Evolutionary conservation across 345 rosid genomes (phyloP).

Genomic region (Gossypium herbaceum): DNA sequence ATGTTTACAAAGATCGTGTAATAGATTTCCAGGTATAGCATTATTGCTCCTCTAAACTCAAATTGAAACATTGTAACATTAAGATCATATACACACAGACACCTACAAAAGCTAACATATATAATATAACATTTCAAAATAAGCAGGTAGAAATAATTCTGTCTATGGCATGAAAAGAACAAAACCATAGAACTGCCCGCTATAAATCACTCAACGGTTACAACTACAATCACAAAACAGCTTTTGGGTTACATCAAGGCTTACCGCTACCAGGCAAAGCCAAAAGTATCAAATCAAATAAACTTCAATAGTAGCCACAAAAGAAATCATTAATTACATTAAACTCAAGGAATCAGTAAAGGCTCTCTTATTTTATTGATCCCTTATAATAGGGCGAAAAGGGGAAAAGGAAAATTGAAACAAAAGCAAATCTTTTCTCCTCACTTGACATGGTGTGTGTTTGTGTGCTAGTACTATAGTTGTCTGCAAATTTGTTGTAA

Average conservation of each 20-base stretch:
- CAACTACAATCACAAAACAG: background rate
- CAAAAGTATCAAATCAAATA: background rate
- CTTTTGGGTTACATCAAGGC: constrained; percentile 2
- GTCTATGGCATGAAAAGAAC: background rate
- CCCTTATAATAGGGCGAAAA: background rate
- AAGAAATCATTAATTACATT: background rate
- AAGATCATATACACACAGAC: background rate
- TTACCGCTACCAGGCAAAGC: background rate
- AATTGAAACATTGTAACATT: background rate
- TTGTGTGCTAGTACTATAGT: too few relatives aligned
- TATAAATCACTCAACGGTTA: background rate
- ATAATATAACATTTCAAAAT: background rate
- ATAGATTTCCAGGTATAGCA: background rate
- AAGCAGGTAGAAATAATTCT: background rate
- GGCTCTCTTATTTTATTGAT: background rate
- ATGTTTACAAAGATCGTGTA: background rate
- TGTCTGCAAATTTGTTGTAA: background rate
- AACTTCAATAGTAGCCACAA: background rate
- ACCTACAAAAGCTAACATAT: background rate
- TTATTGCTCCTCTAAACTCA: background rate
- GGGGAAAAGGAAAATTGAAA: background rate
- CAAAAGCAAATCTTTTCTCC: background rate
- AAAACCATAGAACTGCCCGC: background rate
- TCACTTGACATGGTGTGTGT: background rate
- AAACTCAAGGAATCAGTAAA: background rate